Evolutionary conservation across 768 basidiomycete species (phyloP), one percentile per base, ranked within the genome.

Genomic region (Rhodotorula paludigena): DNA sequence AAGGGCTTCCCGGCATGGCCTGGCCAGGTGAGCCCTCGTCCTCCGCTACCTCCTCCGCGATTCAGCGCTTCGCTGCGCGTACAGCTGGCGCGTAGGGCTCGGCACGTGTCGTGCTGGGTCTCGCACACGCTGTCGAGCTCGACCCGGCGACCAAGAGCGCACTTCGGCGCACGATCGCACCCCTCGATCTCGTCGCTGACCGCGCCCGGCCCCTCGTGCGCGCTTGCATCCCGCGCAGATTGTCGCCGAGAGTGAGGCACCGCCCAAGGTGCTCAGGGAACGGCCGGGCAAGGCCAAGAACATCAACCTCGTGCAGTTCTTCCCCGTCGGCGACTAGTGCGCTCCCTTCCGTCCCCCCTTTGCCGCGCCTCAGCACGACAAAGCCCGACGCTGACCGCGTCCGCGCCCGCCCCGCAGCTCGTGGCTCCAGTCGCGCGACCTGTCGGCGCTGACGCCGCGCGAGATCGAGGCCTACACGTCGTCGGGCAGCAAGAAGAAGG

Each of bases 1-100:
- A 90, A 89, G 66, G 96, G 94, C 16, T 97, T 82, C 81, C 92
- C 96, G 3, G 83, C 89, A 8, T 99, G 96, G 96, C 96, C 92
- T 61, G 90, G 86, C 77, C 88, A 89, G 82, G 94, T 94, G 77
- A 80, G 89, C 25, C 25, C 48, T n/a, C 30, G 41, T 49, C 73
- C 56, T 71, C 70, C n/a, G 56, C 58, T 28, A 56, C 57, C 28
- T 45, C 38, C 16, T 33, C 33, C 21, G n/a, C 32, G 33, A 33
- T 15, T 44, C 32, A 30, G 32, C 44, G 8, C 16, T 15, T 21
- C 33, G 41, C 41, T n/a, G n/a, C n/a, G n/a, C n/a, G n/a, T n/a
- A n/a, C n/a, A n/a, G n/a, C n/a, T n/a, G n/a, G n/a, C n/a, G n/a
- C n/a, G n/a, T n/a, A n/a, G n/a, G n/a, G n/a, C n/a, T n/a, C n/a